Evolutionary conservation across 2,329 filamentous ascomycete genomes (phyloP).

Genomic region (Colletotrichum siamense): DNA sequence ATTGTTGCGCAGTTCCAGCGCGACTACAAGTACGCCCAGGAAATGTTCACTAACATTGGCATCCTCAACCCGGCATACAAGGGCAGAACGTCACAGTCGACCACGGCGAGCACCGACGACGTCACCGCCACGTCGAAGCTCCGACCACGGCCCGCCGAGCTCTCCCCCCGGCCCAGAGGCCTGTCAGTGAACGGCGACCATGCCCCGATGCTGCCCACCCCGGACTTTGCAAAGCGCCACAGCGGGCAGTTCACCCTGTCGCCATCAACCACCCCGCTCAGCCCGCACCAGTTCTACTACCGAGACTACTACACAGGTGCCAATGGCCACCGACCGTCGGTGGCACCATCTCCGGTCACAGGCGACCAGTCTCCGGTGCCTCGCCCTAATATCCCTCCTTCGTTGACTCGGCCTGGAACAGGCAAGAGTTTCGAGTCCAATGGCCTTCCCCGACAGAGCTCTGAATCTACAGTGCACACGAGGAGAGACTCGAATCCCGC

Average conservation of each 20-base stretch:
- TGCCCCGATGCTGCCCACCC: constrained; percentile 67
- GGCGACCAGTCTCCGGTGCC: constrained; percentile 58
- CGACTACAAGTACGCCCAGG: constrained; percentile 80
- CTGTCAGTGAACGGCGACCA: constrained; percentile 68
- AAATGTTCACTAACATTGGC: constrained; percentile 71
- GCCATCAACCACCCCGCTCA: constrained; percentile 54
- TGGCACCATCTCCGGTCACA: constrained; percentile 54
- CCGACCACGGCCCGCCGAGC: constrained; percentile 53
- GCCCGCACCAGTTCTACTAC: constrained; percentile 62
- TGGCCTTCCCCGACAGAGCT: constrained; percentile 55
- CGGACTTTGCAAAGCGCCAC: constrained; percentile 69
- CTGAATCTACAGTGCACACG: constrained; percentile 51
- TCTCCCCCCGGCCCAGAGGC: constrained; percentile 59
- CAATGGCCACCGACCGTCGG: constrained; percentile 35
- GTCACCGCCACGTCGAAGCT: constrained; percentile 53
- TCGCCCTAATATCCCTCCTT: constrained; percentile 31
- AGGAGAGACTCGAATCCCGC: constrained; percentile 62
- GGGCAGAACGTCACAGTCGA: constrained; percentile 65
- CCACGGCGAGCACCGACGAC: constrained; percentile 60
- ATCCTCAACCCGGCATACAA: constrained; percentile 78
- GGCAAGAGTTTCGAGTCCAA: constrained; percentile 65
- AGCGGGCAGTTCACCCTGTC: constrained; percentile 72
- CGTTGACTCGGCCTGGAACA: constrained; percentile 60
- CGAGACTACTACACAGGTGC: constrained; percentile 56
- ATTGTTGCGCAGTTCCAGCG: constrained; percentile 79